Base-by-base conservation (phyloP, 495 filamentous ascomycete genomes). In the Penicillium tannophilum region DNA sequence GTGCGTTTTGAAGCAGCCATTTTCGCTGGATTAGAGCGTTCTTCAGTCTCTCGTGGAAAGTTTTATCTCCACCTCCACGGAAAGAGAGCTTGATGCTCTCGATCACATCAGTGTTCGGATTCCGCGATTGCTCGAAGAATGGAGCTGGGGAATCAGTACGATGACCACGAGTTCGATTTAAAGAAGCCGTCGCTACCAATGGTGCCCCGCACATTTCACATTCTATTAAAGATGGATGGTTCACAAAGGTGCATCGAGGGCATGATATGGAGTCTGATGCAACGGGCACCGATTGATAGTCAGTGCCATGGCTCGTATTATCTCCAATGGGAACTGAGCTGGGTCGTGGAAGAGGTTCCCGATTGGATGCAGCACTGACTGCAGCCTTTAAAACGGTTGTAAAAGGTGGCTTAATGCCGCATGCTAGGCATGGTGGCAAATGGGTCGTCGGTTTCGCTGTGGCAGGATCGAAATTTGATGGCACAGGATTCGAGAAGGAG, bases 141-240 rank as follows among this genome's bases (percentile, higher is more conserved):
- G 91, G 92, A 1, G 90, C 92, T 1, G 93, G 93, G 2, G 92
- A 96, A 41, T 93, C 88, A 14, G 83, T 64, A 20, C 90, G 81
- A 26, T 31, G 70, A 53, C 42, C 31, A 31, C 44, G 42, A 10
- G 17, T 30, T 10, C 23, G 28, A 23, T 55, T 48, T 16, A 63
- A 61, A 9, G 62, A 24, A 24, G 55, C 59, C 17, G 56, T 78
- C 56, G 48, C 73, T 67, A 23, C 66, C 46, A 98, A 73, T 9
- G 91, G 83, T 17, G 86, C 90, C 4, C 91, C 91, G 64, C 94
- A 99, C 47, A 99, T 90, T 71, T 99, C 94, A 67, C 94, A 98
- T 17, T 86, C 85, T 0, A 84, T 68, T 4, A 99, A 77, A 19
- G 89, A 97, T 3, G 92, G 90, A 71, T 98, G 92, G 65, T 99